Base-by-base conservation (phyloP, 352 stramenopile species). In the Phytophthora litchii region DNA sequence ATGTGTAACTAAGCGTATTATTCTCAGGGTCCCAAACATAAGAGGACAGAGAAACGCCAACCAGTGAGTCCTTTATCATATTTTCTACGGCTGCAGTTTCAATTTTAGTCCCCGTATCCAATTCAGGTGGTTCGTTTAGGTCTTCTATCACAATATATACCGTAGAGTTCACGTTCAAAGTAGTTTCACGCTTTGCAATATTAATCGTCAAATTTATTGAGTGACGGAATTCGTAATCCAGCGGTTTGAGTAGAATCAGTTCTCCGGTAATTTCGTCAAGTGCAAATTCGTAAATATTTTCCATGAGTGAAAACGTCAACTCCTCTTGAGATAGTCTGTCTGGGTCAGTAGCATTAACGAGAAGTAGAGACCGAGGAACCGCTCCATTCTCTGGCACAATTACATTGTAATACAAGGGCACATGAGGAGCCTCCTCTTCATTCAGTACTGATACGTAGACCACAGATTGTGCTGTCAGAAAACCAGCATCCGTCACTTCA, bases 21-120 rank as follows among this genome's bases (percentile, higher is more conserved):
- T 86, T 88, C 41, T 88, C 78, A 7, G 78, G 78, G 35, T 86
- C 78, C 76, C 76, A 88, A 2, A 78, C 49, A 31, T 52, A 64
- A 1, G 42, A 34, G n/a, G 51, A 60, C 19, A 88, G 14, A 4
- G 60, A 16, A 11, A 57, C 35, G 13, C 78, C 78, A 32, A 86
- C 47, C 6, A 55, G 37, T 1, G 54, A 23, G 6, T 51, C 65
- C 0, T 25, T 11, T 12, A 16, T 14, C 50, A 57, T 50, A 48
- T 72, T 72, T 52, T 72, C 64, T n/a, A 17, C 7, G 11, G 46
- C 40, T 25, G 11, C 2, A 37, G 54, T 40, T 36, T 54, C 29
- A 29, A 66, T 44, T 14, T 2, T 44, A 16, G 14, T 36, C 4
- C 37, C 46, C 32, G 40, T 17, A 38, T 50, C 29, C 10, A 64